Evolutionary conservation across 1,139 yeast species (phyloP), one percentile per base, ranked within the genome.

Genomic region (Pneumocystis carinii): DNA sequence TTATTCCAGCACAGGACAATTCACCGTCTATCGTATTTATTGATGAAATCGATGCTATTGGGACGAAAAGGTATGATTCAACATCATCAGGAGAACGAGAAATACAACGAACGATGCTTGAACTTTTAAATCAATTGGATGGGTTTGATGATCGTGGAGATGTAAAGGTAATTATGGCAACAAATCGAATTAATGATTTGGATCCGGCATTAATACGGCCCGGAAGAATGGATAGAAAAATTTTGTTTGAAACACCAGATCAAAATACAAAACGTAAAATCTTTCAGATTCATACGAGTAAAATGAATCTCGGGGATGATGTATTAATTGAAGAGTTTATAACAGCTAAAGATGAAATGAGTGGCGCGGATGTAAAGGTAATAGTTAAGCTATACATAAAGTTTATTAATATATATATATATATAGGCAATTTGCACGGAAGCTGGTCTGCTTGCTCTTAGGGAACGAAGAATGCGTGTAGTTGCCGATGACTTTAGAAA

Each of bases 131-230:
- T 74, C 98, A 94, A 77, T 81, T 94, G 71, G 99, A 94, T 74
- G 99, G 99, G 58, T 94, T 94, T 73, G 98, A 94, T 74, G 97
- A 90, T 75, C 82, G 97, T 72, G 97, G 97, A 63, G 98, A 92
- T 73, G 95, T 94, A 68, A 94, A 94, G 79, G 98, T 94, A 59
- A 90, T 94, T 68, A 92, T 94, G 98, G 99, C 99, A 27, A 94
- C 99, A 19, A 94, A 94, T 76, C 90, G 86, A 74, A 90, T 92
- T 70, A 98, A 92, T 75, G 82, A 90, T 36, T 81, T 94, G 71
- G 99, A 94, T 75, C 98, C 98, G 6, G 99, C 99, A 6, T 82
- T 92, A 73, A 90, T 94, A 70, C 85, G 99, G 76, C 99, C 99
- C 0, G 99, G 99, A 61, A 86, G 99, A 81, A 92, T 94, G 72